Evolutionary conservation across 345 rosid genomes (phyloP).

Genomic region (Eucalyptus regnans): DNA sequence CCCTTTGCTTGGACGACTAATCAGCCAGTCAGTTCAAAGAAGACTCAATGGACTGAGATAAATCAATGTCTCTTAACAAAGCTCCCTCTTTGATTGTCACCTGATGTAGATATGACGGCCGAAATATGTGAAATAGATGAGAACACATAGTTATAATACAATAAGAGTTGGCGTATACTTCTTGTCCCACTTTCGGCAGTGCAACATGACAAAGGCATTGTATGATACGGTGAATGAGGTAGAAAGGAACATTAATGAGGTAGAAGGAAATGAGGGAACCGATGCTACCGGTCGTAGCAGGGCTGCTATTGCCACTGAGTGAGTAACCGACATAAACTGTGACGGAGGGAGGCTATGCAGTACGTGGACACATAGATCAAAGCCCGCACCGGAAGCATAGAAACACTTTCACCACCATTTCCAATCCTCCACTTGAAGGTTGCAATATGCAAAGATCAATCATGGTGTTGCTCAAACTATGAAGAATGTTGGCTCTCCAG

Average conservation of each 20-base stretch:
- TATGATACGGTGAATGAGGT: not conserved
- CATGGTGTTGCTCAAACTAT: not conserved
- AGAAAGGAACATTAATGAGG: not conserved
- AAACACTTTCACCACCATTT: conserved; percentile 2
- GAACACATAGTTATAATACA: not conserved
- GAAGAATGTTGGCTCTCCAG: conserved; percentile 64
- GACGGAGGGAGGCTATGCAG: not conserved
- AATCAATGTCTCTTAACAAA: not conserved
- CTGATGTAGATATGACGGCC: not conserved
- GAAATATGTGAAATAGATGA: not conserved
- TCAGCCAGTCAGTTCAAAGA: not conserved
- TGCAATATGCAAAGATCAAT: not conserved
- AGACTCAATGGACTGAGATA: not conserved
- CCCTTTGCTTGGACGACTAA: not conserved
- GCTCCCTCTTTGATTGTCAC: not conserved
- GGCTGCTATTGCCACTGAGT: not conserved
- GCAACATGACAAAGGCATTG: not conserved
- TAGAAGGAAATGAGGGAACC: not conserved
- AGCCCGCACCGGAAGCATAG: not conserved
- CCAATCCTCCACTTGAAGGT: not conserved
- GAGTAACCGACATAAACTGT: not conserved
- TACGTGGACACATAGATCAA: not conserved
- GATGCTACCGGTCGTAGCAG: not conserved
- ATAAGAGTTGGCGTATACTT: not conserved
- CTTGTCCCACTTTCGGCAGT: not conserved